Conservation (phyloP, 345 rosid species). For the Iberis pinnata region DNA sequence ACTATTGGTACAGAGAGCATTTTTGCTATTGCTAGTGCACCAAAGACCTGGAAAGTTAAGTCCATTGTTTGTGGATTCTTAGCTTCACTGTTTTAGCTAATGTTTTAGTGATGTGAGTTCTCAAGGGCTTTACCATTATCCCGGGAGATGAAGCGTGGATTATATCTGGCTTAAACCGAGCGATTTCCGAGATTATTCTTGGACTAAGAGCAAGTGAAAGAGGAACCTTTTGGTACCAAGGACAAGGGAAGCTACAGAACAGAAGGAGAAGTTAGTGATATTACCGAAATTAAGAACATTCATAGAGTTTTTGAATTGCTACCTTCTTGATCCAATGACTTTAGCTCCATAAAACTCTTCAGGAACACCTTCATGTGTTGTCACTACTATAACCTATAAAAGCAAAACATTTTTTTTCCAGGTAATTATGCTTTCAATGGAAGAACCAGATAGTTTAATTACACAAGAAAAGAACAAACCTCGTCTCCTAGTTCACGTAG, state of each 20-base stretch:
- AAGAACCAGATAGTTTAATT: neutral
- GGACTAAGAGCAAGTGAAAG: slow-evolving; percentile 97
- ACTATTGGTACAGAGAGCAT: slow-evolving; percentile 82
- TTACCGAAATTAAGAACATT: neutral
- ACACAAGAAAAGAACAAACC: slow-evolving; percentile 35
- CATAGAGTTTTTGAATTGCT: neutral
- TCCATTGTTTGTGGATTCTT: neutral
- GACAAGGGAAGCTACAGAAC: slow-evolving; percentile 77
- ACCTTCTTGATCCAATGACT: slow-evolving; percentile 93
- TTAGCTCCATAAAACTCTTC: slow-evolving; percentile 91
- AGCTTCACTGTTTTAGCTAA: neutral
- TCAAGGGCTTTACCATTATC: slow-evolving; percentile 52
- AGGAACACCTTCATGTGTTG: slow-evolving; percentile 98
- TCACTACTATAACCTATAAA: slow-evolving; percentile 86
- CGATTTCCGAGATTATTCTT: slow-evolving; percentile 91
- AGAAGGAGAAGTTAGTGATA: neutral
- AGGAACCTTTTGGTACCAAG: slow-evolving; percentile 91
- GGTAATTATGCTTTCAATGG: too few relatives aligned
- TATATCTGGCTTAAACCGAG: slow-evolving; percentile 94
- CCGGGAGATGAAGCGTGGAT: slow-evolving; percentile 99
- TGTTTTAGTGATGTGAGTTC: neutral
- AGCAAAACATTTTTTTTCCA: neutral
- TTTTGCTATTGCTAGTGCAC: slow-evolving; percentile 85
- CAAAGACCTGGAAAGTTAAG: slow-evolving; percentile 60
- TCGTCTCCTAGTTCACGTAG: slow-evolving; percentile 98